Evolutionary conservation across 2,329 filamentous ascomycete genomes (phyloP).

Genomic region (Aspergillus udagawae): DNA sequence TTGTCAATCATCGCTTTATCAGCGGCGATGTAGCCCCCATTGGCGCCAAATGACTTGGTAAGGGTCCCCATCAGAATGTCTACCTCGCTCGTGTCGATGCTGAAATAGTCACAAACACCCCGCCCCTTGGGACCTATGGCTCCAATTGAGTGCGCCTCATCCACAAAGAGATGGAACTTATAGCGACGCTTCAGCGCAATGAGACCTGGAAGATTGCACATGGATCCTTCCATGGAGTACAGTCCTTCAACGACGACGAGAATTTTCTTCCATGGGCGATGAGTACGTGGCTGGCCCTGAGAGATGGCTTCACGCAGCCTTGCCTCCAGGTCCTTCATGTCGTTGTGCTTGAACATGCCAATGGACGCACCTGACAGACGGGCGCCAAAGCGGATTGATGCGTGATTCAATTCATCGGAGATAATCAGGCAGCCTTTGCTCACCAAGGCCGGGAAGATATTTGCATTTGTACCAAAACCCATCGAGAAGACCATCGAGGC

Average conservation of each 20-base stretch:
- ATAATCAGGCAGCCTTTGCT: conserved; percentile 91
- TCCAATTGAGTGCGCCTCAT: conserved; percentile 94
- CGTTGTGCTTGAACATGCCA: conserved; percentile 95
- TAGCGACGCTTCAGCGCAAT: conserved; percentile 87
- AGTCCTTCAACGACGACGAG: conserved; percentile 92
- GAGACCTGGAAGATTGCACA: conserved; percentile 93
- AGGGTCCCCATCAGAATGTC: conserved; percentile 98
- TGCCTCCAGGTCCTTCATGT: conserved; percentile 82
- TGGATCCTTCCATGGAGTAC: conserved; percentile 99
- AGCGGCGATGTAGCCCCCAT: conserved; percentile 90
- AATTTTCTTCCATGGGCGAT: conserved; percentile 99
- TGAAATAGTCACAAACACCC: conserved; percentile 97
- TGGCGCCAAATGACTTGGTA: conserved; percentile 97
- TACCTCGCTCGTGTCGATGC: conserved; percentile 78
- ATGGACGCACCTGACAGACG: conserved; percentile 94
- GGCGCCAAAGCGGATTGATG: conserved; percentile 92
- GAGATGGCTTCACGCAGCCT: conserved; percentile 88
- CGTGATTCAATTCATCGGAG: conserved; percentile 96
- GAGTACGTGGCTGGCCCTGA: conserved; percentile 95
- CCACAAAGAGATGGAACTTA: conserved; percentile 93
- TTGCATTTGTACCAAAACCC: conserved; percentile 96
- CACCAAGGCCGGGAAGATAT: conserved; percentile 85
- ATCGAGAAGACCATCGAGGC: conserved; percentile 97
- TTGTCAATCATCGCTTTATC: conserved; percentile 92
- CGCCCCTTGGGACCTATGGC: conserved; percentile 83